Evolutionary conservation across 805 yeast genomes (phyloP).

Genomic region (Candida alai): DNA sequence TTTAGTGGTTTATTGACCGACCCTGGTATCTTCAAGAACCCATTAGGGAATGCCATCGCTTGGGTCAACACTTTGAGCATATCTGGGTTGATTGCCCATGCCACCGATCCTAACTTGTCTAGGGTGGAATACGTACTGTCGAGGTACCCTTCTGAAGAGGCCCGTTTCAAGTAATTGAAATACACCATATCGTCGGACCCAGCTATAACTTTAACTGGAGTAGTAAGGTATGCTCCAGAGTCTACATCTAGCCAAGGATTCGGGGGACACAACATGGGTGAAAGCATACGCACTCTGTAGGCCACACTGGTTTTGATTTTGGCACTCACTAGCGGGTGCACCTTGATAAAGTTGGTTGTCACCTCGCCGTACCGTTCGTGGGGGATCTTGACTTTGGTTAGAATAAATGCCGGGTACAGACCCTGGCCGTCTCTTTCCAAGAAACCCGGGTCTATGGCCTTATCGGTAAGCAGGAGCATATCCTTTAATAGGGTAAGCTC

Average conservation of each 20-base stretch:
- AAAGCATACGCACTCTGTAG: too few species aligned
- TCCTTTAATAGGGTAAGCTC: too few species aligned
- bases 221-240: slow-evolving; percentile 32
- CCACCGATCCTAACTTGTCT: slow-evolving; percentile 22
- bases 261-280: slow-evolving; percentile 42
- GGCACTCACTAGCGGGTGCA: too few species aligned
- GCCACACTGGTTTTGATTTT: too few species aligned
- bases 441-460: too few species aligned
- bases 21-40: slow-evolving; percentile 26
- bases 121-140: slow-evolving; percentile 25
- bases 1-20: slow-evolving; percentile 1
- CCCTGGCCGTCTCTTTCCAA: too few species aligned
- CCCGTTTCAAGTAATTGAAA: slow-evolving; percentile 19
- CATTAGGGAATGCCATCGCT: slow-evolving; percentile 15
- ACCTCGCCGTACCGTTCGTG: too few species aligned
- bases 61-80: slow-evolving; percentile 20
- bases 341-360: too few species aligned
- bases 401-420: too few species aligned
- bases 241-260: slow-evolving; percentile 30
- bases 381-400: too few species aligned
- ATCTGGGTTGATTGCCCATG: slow-evolving; percentile 35
- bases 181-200: slow-evolving; percentile 15
- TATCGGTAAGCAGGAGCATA: too few species aligned
- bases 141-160: slow-evolving; percentile 31
- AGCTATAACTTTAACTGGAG: slow-evolving; percentile 22